Conservation (phyloP, 2,329 filamentous ascomycete species). For the Lecanicillium sp. region DNA sequence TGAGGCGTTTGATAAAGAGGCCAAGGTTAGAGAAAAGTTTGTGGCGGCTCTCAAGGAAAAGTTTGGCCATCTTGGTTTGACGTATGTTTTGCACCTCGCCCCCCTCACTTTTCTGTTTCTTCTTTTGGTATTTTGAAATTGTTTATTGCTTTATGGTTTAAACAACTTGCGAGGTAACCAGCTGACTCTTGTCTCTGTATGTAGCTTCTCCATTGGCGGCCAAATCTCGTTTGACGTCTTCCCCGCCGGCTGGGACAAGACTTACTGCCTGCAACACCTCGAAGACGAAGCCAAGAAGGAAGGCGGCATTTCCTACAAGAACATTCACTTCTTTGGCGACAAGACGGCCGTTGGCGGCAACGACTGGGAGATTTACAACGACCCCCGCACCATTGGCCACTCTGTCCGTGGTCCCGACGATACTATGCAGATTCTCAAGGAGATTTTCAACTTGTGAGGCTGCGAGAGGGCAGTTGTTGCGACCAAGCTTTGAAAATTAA, state of each 20-base stretch:
- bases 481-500: neutral
- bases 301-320: slow-evolving; percentile 70
- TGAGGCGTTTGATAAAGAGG: slow-evolving; percentile 68
- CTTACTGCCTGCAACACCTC: slow-evolving; percentile 84
- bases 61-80: slow-evolving; percentile 78
- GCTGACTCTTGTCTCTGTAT: no score
- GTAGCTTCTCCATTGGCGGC: slow-evolving; percentile 84
- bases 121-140: neutral
- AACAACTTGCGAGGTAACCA: neutral
- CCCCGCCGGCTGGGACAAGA: slow-evolving; percentile 97
- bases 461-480: neutral
- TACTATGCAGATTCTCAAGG: slow-evolving; percentile 69
- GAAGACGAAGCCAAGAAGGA: slow-evolving; percentile 67
- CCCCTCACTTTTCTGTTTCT: no score
- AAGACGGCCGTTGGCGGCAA: slow-evolving; percentile 89
- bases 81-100: no score
- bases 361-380: slow-evolving; percentile 88
- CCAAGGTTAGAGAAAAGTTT: slow-evolving; percentile 69
- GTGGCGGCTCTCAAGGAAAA: slow-evolving; percentile 68
- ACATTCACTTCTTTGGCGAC: slow-evolving; percentile 96
- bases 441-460: slow-evolving; percentile 61
- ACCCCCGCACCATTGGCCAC: slow-evolving; percentile 77
- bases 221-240: slow-evolving; percentile 99
- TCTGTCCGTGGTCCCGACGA: slow-evolving; percentile 74
- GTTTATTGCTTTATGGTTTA: neutral